Evolutionary conservation across 2,329 filamentous ascomycete genomes (phyloP).

Genomic region (Talaromyces sp.): DNA sequence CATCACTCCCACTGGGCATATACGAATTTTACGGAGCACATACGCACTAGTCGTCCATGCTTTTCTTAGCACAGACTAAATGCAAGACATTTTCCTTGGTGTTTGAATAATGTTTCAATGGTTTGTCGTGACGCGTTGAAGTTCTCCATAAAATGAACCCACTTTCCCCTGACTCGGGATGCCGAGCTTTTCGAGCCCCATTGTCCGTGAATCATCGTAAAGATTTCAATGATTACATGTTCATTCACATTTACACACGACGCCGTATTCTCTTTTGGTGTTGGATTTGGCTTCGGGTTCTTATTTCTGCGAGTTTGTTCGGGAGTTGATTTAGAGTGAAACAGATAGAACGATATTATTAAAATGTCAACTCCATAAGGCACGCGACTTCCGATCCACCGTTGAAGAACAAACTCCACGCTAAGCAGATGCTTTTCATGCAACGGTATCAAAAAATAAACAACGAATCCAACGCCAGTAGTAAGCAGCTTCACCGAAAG

Average conservation of each 20-base stretch:
- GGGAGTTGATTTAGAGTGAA: background rate
- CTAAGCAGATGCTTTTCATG: conserved; percentile 6
- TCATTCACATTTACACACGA: background rate
- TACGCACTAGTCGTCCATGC: background rate
- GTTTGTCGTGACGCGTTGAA: background rate
- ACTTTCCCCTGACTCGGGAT: background rate
- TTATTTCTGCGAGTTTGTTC: background rate
- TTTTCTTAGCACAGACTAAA: background rate
- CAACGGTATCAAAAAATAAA: conserved; percentile 3
- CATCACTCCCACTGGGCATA: no score
- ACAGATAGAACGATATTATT: background rate
- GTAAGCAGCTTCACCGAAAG: background rate
- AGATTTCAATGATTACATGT: background rate
- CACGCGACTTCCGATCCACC: background rate
- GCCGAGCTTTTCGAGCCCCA: background rate
- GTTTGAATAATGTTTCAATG: background rate
- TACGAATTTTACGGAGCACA: no score
- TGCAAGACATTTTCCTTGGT: background rate
- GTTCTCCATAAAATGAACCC: background rate
- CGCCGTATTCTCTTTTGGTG: background rate
- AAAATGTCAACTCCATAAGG: background rate
- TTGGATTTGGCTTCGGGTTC: background rate
- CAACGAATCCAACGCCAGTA: background rate
- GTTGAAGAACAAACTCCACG: conserved; percentile 10
- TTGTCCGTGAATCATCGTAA: background rate